Evolutionary conservation across 2,329 filamentous ascomycete species (phyloP).

Genomic region (Colletotrichum tabaci): DNA sequence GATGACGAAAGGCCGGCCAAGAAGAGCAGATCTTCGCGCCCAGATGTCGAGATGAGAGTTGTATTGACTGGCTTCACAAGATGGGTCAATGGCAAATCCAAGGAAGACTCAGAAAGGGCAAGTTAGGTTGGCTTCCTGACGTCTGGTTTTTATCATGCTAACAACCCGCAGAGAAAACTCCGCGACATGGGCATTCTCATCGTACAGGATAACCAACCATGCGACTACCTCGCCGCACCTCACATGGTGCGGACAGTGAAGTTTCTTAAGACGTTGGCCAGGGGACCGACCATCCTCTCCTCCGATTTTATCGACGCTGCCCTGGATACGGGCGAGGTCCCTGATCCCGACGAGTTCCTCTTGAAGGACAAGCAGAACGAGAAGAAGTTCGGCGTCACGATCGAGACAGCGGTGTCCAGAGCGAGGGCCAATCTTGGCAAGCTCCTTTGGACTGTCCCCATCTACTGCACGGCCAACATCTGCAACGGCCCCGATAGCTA

Average conservation of each 20-base stretch:
- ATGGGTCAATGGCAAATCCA: constrained; percentile 82
- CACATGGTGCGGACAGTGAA: constrained; percentile 91
- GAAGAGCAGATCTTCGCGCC: constrained; percentile 73
- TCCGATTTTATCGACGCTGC: constrained; percentile 85
- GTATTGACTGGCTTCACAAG: constrained; percentile 87
- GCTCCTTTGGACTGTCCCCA: constrained; percentile 80
- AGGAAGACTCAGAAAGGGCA: constrained; percentile 87
- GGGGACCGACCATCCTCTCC: constrained; percentile 82
- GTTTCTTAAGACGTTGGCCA: constrained; percentile 89
- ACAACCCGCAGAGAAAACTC: constrained; percentile 77
- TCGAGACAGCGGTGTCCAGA: constrained; percentile 77
- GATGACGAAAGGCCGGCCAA: constrained; percentile 70
- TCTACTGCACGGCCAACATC: constrained; percentile 89
- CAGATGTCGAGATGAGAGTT: constrained; percentile 80
- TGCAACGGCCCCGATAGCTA: constrained; percentile 88
- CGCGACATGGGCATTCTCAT: constrained; percentile 87
- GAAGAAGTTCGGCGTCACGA: constrained; percentile 76
- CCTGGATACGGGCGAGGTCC: constrained; percentile 77
- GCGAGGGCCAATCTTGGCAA: constrained; percentile 83
- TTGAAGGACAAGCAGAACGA: constrained; percentile 83
- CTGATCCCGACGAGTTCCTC: constrained; percentile 75
- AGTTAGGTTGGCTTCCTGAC: constrained; percentile 51
- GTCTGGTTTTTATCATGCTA: constrained; percentile 38
- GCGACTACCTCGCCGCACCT: constrained; percentile 90
- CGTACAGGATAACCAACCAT: constrained; percentile 80